A percentile compares a stretch with the other conserved stretches of the same genome.
Evolutionary conservation across 345 rosid genomes (phyloP).

Genomic region (Hirschfeldia incana): DNA sequence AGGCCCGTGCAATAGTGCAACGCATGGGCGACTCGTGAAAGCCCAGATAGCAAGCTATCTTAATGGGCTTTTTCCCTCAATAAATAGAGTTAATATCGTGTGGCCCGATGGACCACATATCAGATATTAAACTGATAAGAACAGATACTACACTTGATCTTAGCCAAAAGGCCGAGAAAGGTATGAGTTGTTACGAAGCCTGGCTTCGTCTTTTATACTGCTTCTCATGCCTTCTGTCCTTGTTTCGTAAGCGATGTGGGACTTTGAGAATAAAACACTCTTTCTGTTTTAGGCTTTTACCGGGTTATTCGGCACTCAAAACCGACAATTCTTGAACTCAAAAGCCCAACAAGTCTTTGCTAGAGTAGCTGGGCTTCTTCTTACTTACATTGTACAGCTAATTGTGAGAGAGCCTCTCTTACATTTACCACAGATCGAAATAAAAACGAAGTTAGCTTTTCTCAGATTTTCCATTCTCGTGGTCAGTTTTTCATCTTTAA

Average conservation of each 20-base stretch:
- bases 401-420: not conserved
- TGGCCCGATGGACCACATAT: constrained; percentile 42
- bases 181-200: constrained; percentile 24
- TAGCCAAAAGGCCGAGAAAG: constrained; percentile 80
- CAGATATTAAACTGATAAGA: constrained; percentile 68
- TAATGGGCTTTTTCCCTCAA: not conserved
- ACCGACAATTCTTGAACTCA: not conserved
- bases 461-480: not conserved
- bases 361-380: not conserved
- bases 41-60: constrained; percentile 38
- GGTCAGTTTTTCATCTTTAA: not conserved
- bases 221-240: not conserved
- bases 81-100: constrained; percentile 39
- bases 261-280: not conserved
- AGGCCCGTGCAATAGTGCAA: constrained; percentile 4
- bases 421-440: not conserved
- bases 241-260: not conserved
- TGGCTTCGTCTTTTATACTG: not conserved
- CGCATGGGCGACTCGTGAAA: not conserved
- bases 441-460: no score
- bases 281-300: not conserved
- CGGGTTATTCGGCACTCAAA: not conserved
- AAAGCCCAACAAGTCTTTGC: not conserved
- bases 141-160: constrained; percentile 70
- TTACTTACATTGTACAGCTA: not conserved